phyloP scores from a whole-genome alignment of 148 eudicot genomes.

The Rhododendron vialii region DNA sequence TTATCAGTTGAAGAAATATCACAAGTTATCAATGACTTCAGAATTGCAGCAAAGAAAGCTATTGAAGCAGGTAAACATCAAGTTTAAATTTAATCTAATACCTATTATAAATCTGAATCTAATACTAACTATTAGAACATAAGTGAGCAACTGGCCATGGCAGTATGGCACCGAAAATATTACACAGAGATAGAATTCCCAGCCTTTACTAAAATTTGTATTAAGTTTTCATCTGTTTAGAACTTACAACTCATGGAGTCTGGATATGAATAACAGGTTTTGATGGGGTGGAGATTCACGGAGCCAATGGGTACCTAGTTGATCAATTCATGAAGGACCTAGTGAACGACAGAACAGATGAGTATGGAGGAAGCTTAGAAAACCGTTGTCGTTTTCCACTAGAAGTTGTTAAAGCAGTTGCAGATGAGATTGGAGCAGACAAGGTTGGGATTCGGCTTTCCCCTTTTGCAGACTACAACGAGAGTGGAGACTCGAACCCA shows the following conservation, averaged over 20 bases:
- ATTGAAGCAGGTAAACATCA: neutral
- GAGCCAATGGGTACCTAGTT: slow-evolving; percentile 29
- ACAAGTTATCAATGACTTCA: neutral
- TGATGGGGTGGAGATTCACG: slow-evolving; percentile 38
- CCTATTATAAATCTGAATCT: neutral
- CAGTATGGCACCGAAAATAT: neutral
- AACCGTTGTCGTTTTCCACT: slow-evolving; percentile 24
- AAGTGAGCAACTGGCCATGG: neutral
- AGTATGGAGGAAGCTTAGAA: slow-evolving; percentile 23
- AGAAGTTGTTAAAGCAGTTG: slow-evolving; percentile 20
- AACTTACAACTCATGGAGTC: too few species aligned
- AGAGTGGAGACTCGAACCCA: slow-evolving; percentile 1
- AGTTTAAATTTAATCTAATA: neutral
- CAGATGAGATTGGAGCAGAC: slow-evolving; percentile 23
- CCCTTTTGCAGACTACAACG: slow-evolving; percentile 3
- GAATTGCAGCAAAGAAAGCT: neutral
- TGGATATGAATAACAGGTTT: slow-evolving; percentile 17
- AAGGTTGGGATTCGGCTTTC: slow-evolving; percentile 29
- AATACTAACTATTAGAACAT: neutral
- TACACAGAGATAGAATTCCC: neutral
- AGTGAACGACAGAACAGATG: slow-evolving; percentile 22
- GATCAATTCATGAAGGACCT: slow-evolving; percentile 30
- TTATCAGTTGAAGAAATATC: slow-evolving; percentile 27
- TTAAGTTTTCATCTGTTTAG: neutral
- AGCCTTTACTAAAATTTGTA: neutral